Percentiles rank a stretch among this genome's conserved stretches.
These are phyloP conservation scores for Tolypocladium tropicale DNA, from an alignment of 2,329 filamentous ascomycete genomes.

Conservation along the genomic window DNA sequence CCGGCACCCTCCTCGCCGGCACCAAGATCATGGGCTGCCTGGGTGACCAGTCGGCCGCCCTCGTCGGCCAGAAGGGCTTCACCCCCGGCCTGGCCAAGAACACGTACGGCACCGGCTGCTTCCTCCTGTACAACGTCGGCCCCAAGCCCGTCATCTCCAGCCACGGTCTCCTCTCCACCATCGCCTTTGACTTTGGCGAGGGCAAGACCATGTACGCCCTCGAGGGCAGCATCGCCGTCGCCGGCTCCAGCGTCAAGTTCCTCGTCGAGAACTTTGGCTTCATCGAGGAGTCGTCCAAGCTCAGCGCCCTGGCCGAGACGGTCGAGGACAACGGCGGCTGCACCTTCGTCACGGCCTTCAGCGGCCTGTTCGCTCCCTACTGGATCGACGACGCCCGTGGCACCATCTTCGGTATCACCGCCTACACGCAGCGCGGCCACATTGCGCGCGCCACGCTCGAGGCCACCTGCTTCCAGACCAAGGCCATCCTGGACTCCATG, in stretches of 20 bases:
- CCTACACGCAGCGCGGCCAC: constrained; percentile 66
- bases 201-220: constrained; percentile 61
- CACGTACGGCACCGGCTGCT: constrained; percentile 79
- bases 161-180: constrained; percentile 66
- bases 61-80: constrained; percentile 74
- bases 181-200: constrained; percentile 66
- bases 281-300: constrained; percentile 36
- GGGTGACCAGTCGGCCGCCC: constrained; percentile 71
- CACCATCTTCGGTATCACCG: constrained; percentile 69
- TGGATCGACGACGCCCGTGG: constrained; percentile 78
- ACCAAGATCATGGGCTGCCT: constrained; percentile 66
- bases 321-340: constrained; percentile 62
- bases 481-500: constrained; percentile 73
- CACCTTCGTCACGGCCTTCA: constrained; percentile 71
- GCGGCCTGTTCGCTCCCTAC: constrained; percentile 71
- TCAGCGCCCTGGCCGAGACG: constrained; percentile 35
- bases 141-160: constrained; percentile 68
- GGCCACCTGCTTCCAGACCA: constrained; percentile 75
- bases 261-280: constrained; percentile 47
- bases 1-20: constrained; percentile 52
- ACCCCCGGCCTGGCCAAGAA: constrained; percentile 70
- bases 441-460: constrained; percentile 72
- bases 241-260: constrained; percentile 67
- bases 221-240: constrained; percentile 69
- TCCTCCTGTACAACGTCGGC: constrained; percentile 75